Base-by-base conservation (phyloP, 257 asterid species). In the Solanum infundibuliforme region DNA sequence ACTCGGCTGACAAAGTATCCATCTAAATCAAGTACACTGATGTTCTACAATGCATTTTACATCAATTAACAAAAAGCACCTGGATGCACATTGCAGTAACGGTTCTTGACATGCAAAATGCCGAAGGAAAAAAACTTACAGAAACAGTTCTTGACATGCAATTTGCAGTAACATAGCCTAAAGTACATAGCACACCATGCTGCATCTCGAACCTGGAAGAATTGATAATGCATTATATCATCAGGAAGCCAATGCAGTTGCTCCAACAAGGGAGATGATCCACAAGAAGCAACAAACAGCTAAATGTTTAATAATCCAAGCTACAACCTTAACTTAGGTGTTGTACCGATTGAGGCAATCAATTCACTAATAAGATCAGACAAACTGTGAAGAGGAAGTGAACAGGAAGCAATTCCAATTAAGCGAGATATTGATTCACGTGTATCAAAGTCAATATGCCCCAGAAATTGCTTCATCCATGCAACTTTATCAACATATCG, bases 371-470 rank as follows among this genome's bases (percentile, higher is more conserved):
- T 90, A 90, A 95, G 95, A 89, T 91, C 95, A 89, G 94, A 91
- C 38, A 94, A 89, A 62, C 94, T 91, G 85, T 97, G 72, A 77
- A 93, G 38, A 21, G 96, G 91, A 91, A 95, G 98, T 86, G 92
- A 92, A 81, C 94, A 92, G 83, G 99, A 94, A 52, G 99, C 98
- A 89, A 95, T 90, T 88, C 99, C 99, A 88, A 95, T 98, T 89
- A 97, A 93, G 35, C 98, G 98, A 73, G 98, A 97, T 86, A 92
- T 88, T 84, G 99, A 92, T 93, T 97, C 99, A 72, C 99, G 99
- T 11, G 99, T 97, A 77, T 92, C 98, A 72, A 92, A 92, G 93
- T 97, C 99, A 87, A 95, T 79, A 91, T 95, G 98, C 86, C 92
- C 93, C 87, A 93, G 90, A 88, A 92, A 95, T 91, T 93, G 95